Evolutionary conservation across 805 yeast species (phyloP), one percentile per base, ranked within the genome.

Genomic region (Yamadazyma sp.): DNA sequence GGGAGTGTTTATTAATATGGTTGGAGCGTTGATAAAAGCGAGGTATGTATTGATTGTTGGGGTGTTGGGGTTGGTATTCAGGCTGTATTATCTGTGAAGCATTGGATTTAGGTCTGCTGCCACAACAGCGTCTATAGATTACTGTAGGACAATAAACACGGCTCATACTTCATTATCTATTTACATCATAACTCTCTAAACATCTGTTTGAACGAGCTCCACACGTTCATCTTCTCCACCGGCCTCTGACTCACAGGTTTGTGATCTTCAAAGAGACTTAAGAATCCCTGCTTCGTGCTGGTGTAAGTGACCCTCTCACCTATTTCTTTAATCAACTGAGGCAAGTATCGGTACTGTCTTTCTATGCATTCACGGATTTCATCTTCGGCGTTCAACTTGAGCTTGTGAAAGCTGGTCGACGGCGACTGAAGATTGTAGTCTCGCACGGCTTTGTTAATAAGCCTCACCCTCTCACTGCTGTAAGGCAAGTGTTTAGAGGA

Each of bases 341-440:
- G 24, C 8, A 46, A 26, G 3, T 28, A 9, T 11, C 34, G 38
- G 21, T 42, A 45, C 10, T 15, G 32, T 24, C 45, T 25, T 3
- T 42, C 40, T 6, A 46, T 45, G 44, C 53, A 53, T 4, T 32
- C 38, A 8, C 40, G 32, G 2, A 66, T 18, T 46, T 68, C 74
- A 3, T 39, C 46, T 5, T 52, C 57, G 9, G 47, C 38, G 3
- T 46, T 33, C 26, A 68, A 42, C 45, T 68, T 68, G 49, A 67
- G 49, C 38, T 66, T 68, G 46, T 68, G 74, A 9, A 67, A 48
- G 17, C 47, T 55, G 6, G 54, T 37, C 3, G 70, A 58, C 1
- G 74, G 74, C 11, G 63, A 53, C 41, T 64, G 70, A 29, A 68
- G 50, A 36, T 68, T 68, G 42, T 66, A 68, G 37, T 48, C 49